phyloP scores from a whole-genome alignment of 139 green algal genomes.

The Ettlia oleoabundans region DNA sequence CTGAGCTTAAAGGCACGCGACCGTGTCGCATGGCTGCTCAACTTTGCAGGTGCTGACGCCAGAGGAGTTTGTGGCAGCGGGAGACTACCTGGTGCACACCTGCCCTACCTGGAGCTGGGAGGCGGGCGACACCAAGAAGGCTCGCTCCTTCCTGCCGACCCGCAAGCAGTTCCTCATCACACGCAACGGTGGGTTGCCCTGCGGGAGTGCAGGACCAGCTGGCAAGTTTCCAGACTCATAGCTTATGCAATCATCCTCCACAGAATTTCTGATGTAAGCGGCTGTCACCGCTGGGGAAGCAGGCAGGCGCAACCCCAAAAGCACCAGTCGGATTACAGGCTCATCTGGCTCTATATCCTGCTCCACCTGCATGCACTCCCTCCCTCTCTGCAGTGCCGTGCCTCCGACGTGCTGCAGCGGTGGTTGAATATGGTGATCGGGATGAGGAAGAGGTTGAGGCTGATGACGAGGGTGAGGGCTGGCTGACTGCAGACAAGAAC shows the following conservation, averaged over 20 bases:
- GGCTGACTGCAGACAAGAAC: slow-evolving; percentile 60
- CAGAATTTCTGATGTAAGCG: too few species aligned
- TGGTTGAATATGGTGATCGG: slow-evolving; percentile 57
- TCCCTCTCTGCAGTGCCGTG: slow-evolving; percentile 76
- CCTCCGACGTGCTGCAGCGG: slow-evolving; percentile 69
- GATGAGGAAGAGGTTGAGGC: slow-evolving; percentile 61
- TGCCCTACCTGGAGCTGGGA: slow-evolving; percentile 91
- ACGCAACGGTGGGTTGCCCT: slow-evolving; percentile 65
- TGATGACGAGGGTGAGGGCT: slow-evolving; percentile 58
- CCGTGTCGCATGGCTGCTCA: background rate
- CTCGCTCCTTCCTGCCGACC: slow-evolving; percentile 67
- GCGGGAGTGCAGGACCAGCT: background rate
- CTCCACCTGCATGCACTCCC: background rate
- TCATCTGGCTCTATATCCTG: background rate
- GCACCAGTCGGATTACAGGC: too few species aligned
- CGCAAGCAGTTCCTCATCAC: slow-evolving; percentile 93
- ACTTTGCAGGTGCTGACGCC: slow-evolving; percentile 85
- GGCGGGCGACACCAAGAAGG: slow-evolving; percentile 71
- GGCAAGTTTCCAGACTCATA: too few species aligned
- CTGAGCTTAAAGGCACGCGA: too few species aligned
- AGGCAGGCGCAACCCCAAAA: too few species aligned
- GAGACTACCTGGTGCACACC: slow-evolving; percentile 83
- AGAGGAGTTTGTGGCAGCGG: slow-evolving; percentile 84
- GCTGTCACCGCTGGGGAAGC: too few species aligned
- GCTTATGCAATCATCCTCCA: too few species aligned